Evolutionary conservation across 306 rosid genomes (phyloP).

Genomic region (Quillaja saponaria): DNA sequence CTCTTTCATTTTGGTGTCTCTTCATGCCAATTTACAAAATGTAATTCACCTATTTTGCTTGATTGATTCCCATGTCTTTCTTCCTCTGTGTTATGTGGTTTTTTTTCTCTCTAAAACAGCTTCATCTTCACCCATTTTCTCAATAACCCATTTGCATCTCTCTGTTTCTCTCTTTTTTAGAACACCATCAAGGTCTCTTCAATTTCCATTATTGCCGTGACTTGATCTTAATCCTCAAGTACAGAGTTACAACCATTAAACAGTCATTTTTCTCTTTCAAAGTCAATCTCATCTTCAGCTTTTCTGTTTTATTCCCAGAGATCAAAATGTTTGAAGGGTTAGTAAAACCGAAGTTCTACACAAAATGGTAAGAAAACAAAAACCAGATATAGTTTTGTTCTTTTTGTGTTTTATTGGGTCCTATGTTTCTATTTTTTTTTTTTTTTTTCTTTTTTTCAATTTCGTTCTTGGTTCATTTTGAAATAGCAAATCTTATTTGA

Average conservation of each 20-base stretch:
- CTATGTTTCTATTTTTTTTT: slow-evolving; percentile 1
- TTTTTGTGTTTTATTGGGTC: not conserved
- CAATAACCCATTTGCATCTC: too few relatives aligned
- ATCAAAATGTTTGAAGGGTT: slow-evolving; percentile 58
- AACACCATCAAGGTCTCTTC: slow-evolving; percentile 40
- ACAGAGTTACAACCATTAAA: slow-evolving; percentile 23
- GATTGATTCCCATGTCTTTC: too few relatives aligned
- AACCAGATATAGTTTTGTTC: not conserved
- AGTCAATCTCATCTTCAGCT: not conserved
- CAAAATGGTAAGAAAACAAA: slow-evolving; percentile 54
- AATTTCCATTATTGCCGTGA: slow-evolving; percentile 51
- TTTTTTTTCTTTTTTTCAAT: not conserved
- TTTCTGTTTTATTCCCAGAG: slow-evolving; percentile 16
- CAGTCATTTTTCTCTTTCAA: slow-evolving; percentile 9
- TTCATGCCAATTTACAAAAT: too few relatives aligned
- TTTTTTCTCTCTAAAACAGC: too few relatives aligned
- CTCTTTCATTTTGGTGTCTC: too few relatives aligned
- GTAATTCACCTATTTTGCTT: too few relatives aligned
- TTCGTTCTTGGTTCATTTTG: slow-evolving; percentile 20
- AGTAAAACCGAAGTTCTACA: slow-evolving; percentile 55
- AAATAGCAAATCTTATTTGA: slow-evolving; percentile 57
- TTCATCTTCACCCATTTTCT: too few relatives aligned
- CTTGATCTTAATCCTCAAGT: slow-evolving; percentile 26
- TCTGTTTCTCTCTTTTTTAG: too few relatives aligned
- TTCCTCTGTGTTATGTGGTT: too few relatives aligned